Percentiles rank a stretch among this genome's conserved stretches.
phyloP scores from a whole-genome alignment of 1,284 basidiomycete genomes.

The Cryptococcus sp. region DNA sequence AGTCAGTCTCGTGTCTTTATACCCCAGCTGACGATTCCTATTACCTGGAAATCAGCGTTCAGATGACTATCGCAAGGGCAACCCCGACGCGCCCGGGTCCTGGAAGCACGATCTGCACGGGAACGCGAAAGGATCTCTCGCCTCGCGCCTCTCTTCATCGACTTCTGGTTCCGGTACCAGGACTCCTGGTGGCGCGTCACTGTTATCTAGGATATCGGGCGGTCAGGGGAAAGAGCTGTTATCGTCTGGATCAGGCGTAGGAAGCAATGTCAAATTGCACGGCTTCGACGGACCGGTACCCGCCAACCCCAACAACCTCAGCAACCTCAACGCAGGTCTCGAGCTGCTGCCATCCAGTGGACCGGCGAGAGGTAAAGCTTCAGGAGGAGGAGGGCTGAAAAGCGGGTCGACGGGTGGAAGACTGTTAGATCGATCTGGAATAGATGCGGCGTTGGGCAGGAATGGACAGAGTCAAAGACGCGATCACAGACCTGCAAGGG shows the following conservation, averaged over 20 bases:
- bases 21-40: background rate
- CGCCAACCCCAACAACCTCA: constrained; percentile 19
- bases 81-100: constrained; percentile 28
- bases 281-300: constrained; percentile 26
- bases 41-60: constrained; percentile 13
- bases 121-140: constrained; percentile 16
- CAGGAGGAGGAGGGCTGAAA: constrained; percentile 7
- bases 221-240: constrained; percentile 40
- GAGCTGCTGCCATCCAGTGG: constrained; percentile 34
- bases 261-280: constrained; percentile 18
- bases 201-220: constrained; percentile 30
- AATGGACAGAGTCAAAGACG: constrained; percentile 7
- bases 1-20: background rate
- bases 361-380: constrained; percentile 4
- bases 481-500: constrained; percentile 4
- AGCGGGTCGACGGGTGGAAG: background rate
- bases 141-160: constrained; percentile 22
- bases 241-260: constrained; percentile 9
- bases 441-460: constrained; percentile 29
- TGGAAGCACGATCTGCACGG: constrained; percentile 51
- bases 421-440: constrained; percentile 8
- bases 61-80: constrained; percentile 26
- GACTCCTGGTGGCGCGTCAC: constrained; percentile 14
- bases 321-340: constrained; percentile 23
- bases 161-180: constrained; percentile 8